Evolutionary conservation across 495 filamentous ascomycete genomes (phyloP).

Genomic region (Hypoxylon cercidicola): DNA sequence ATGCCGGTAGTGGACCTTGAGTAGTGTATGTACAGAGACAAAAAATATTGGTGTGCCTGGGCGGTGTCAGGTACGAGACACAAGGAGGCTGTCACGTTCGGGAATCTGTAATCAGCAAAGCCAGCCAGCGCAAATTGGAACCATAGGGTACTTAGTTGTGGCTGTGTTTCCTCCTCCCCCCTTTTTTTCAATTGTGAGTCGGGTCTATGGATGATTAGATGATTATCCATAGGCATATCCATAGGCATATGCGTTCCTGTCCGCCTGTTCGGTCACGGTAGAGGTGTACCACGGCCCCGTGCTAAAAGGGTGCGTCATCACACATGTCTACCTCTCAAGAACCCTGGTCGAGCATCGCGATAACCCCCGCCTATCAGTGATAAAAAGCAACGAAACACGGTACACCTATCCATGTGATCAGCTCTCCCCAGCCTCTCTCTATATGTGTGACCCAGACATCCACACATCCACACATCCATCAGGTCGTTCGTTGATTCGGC

Average conservation of each 20-base stretch:
- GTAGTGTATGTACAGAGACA: neutral
- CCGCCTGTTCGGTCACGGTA: too few species aligned
- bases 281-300: too few species aligned
- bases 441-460: too few species aligned
- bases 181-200: neutral
- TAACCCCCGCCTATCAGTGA: constrained; percentile 20
- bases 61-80: constrained; percentile 15
- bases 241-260: too few species aligned
- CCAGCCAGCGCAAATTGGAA: constrained; percentile 10
- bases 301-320: constrained; percentile 30
- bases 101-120: constrained; percentile 6
- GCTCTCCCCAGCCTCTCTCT: constrained; percentile 9
- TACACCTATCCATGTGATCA: constrained; percentile 30
- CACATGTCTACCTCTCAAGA: constrained; percentile 9
- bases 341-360: constrained; percentile 20
- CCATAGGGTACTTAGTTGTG: neutral
- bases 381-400: constrained; percentile 23
- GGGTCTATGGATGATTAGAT: too few species aligned
- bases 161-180: neutral
- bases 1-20: neutral
- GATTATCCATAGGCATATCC: too few species aligned
- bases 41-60: constrained; percentile 14
- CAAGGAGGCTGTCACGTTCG: constrained; percentile 4
- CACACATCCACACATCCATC: too few species aligned
- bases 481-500: too few species aligned